Evolutionary conservation across 139 green algal genomes (phyloP).

Genomic region (Chlorella sp.): DNA sequence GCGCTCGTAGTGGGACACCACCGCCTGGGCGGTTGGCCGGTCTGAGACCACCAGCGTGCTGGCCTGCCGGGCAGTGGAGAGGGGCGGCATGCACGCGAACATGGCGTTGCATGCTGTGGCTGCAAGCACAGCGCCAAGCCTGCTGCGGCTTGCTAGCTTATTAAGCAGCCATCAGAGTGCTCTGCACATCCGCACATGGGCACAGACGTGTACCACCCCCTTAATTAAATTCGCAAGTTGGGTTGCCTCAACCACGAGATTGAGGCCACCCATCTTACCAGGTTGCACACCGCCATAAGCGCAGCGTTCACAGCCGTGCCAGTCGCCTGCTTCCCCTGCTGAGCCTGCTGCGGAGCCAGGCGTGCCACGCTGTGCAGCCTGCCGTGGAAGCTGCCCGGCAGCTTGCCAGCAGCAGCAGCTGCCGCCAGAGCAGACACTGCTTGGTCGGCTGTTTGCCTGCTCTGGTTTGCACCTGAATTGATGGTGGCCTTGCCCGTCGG

Average conservation of each 20-base stretch:
- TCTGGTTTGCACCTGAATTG: too few species aligned
- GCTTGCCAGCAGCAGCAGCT: background rate
- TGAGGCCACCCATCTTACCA: too few species aligned
- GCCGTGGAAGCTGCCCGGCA: constrained; percentile 43
- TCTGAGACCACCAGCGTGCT: constrained; percentile 53
- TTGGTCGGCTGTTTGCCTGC: constrained; percentile 34
- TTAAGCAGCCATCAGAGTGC: too few species aligned
- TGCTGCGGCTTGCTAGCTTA: background rate
- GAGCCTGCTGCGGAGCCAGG: constrained; percentile 12
- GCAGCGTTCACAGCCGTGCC: constrained; percentile 53
- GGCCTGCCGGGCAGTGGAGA: constrained; percentile 4
- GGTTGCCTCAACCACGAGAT: too few species aligned
- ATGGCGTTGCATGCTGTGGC: background rate
- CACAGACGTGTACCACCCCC: background rate
- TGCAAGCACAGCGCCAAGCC: too few species aligned
- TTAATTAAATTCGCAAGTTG: too few species aligned
- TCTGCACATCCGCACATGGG: too few species aligned
- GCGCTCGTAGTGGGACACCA: constrained; percentile 45
- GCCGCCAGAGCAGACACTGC: constrained; percentile 37
- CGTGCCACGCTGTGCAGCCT: constrained; percentile 48
- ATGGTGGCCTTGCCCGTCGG: background rate
- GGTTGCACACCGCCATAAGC: constrained; percentile 46
- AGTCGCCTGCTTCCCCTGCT: background rate
- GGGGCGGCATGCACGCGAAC: too few species aligned
- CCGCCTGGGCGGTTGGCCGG: constrained; percentile 33